Conservation (phyloP, 768 basidiomycete genomes). For the Russula abietina region DNA sequence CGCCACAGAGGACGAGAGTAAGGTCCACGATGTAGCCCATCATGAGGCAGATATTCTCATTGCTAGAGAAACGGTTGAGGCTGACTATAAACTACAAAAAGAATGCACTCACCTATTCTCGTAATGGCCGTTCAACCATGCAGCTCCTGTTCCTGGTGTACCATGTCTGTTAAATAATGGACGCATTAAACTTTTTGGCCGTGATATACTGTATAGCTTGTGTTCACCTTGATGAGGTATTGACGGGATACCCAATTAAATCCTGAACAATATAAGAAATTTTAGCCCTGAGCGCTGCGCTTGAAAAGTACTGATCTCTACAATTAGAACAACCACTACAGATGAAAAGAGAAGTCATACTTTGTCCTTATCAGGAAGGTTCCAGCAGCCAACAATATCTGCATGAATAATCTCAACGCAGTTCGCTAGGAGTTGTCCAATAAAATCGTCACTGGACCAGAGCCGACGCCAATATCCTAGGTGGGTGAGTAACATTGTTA, state of each 20-base stretch:
- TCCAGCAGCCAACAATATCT: no score
- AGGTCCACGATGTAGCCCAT: constrained; percentile 8
- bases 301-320: not conserved
- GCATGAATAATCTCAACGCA: no score
- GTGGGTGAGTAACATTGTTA: not conserved
- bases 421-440: no score
- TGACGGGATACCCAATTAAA: not conserved
- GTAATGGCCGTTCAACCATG: not conserved
- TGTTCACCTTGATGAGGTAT: not conserved
- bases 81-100: not conserved
- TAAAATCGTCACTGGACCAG: no score
- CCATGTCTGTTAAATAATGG: not conserved
- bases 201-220: not conserved
- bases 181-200: not conserved
- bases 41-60: not conserved
- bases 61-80: not conserved
- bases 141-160: not conserved
- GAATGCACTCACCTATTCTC: not conserved
- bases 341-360: not conserved
- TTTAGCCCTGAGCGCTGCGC: not conserved
- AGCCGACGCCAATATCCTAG: constrained; percentile 15
- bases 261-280: constrained; percentile 1
- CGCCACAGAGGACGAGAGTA: not conserved
- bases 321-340: not conserved
- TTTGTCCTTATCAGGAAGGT: not conserved